These are phyloP conservation scores for Novymonas esmeraldas DNA, from an alignment of 208 protist species.

Conservation along the genomic window DNA sequence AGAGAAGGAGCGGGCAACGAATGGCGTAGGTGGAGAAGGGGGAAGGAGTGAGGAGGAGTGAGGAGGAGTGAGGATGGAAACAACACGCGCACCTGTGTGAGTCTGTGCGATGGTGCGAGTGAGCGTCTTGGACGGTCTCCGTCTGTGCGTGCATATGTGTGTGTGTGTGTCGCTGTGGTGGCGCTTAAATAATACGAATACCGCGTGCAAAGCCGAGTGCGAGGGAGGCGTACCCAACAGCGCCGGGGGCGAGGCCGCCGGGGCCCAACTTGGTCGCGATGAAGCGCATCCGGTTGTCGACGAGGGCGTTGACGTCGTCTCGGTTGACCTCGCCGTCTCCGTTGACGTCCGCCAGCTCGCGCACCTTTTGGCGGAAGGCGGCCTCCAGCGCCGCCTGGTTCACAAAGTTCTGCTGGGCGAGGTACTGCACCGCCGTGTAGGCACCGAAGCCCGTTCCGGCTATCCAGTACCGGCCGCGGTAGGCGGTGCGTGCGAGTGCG, in stretches of 20 bases:
- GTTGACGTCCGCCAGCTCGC: constrained; percentile 57
- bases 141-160: too few relatives aligned
- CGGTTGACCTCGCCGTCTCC: constrained; percentile 54
- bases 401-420: constrained; percentile 66
- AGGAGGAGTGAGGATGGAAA: not conserved
- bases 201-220: constrained; percentile 54
- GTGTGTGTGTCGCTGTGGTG: too few relatives aligned
- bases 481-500: constrained; percentile 40
- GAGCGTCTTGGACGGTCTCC: too few relatives aligned
- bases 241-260: constrained; percentile 59
- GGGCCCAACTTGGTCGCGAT: constrained; percentile 66
- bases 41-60: not conserved
- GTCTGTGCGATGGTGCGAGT: too few relatives aligned
- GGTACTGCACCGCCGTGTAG: constrained; percentile 62
- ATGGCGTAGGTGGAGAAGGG: not conserved
- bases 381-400: constrained; percentile 47
- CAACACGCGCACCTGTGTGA: too few relatives aligned
- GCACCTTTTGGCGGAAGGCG: constrained; percentile 51
- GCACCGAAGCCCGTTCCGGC: constrained; percentile 28
- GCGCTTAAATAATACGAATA: constrained; percentile 45
- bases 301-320: constrained; percentile 52
- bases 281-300: constrained; percentile 63
- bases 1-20: not conserved
- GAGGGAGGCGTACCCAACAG: constrained; percentile 50
- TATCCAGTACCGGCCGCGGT: constrained; percentile 49